Percentiles rank a stretch among this genome's conserved stretches.
phyloP scores from a whole-genome alignment of 179 eudicot species.

The Amaranthus tricolor region DNA sequence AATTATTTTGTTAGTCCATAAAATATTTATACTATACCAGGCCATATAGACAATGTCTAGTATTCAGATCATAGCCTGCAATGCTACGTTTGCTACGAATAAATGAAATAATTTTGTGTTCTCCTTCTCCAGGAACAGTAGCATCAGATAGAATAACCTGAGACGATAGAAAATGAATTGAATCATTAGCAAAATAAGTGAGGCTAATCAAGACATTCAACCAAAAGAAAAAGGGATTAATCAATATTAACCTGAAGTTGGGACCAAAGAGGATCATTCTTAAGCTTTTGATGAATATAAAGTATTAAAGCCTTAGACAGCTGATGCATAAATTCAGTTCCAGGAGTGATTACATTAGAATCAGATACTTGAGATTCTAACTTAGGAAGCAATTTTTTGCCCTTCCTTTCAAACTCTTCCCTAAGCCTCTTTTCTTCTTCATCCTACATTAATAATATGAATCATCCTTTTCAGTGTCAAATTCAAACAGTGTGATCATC shows the following conservation, averaged over 20 bases:
- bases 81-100: slow-evolving; percentile 45
- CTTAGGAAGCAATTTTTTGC: slow-evolving; percentile 47
- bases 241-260: slow-evolving; percentile 37
- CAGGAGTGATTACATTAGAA: slow-evolving; percentile 63
- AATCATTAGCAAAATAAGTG: background rate
- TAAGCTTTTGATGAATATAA: slow-evolving; percentile 35
- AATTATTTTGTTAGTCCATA: background rate
- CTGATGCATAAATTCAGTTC: slow-evolving; percentile 59
- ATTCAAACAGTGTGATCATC: background rate
- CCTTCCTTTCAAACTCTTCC: slow-evolving; percentile 40
- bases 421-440: slow-evolving; percentile 42
- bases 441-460: slow-evolving; percentile 35
- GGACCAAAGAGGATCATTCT: slow-evolving; percentile 46
- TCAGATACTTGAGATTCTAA: slow-evolving; percentile 46
- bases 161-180: background rate
- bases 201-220: background rate
- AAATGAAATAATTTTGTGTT: slow-evolving; percentile 66
- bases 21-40: slow-evolving; percentile 35
- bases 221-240: background rate
- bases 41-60: slow-evolving; percentile 65
- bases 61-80: slow-evolving; percentile 54
- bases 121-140: slow-evolving; percentile 81
- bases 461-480: background rate
- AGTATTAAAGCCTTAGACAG: slow-evolving; percentile 44
- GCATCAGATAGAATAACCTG: slow-evolving; percentile 74